Base-by-base conservation (phyloP, 2,329 filamentous ascomycete species). In the Aspergillus melleus region DNA sequence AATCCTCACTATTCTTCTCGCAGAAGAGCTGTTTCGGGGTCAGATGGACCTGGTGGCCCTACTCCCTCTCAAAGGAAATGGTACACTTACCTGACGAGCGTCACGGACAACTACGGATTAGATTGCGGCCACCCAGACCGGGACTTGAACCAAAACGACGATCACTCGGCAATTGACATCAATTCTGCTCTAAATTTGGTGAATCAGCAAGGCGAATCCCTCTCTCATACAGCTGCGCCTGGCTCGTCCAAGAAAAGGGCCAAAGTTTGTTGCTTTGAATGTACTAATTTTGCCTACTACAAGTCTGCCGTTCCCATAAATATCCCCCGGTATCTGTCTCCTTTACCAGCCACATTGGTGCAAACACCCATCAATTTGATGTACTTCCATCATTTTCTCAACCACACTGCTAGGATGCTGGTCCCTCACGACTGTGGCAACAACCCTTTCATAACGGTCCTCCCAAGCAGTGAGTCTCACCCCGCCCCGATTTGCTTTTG, bases 291-390 rank as follows among this genome's bases (percentile, higher is more conserved):
- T 12, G 86, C 86, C 2, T 93, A 93, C 68, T 93, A 93, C 74
- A 82, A 83, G 12, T 84, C 84, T 39, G 87, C 88, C 0, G 88
- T 92, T 0, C 78, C 84, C 0, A 87, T 93, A 63, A 83, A 82
- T 60, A 86, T 88, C 24, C 81, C 84, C 2, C 83, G 83, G 61
- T 80, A 80, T 54, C 72, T 88, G 32, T 85, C 82, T 58, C 82
- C 81, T 2, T 71, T 89, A 22, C 86, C 86, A 4, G 68, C 77
- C 4, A 77, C 84, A 10, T 77, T 92, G 30, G 76, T 84, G 49
- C 84, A 89, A 42, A 93, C 91, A 66, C 89, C 87, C 1, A 94
- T 94, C 85, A 94, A 95, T 68, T 75, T 95, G 62, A 81, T 95
- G 65, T 89, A 89, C 68, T 89, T 89, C 64, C 86, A 89, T 70